phyloP scores from a whole-genome alignment of 148 eudicot genomes.

The Persicaria maculosa region DNA sequence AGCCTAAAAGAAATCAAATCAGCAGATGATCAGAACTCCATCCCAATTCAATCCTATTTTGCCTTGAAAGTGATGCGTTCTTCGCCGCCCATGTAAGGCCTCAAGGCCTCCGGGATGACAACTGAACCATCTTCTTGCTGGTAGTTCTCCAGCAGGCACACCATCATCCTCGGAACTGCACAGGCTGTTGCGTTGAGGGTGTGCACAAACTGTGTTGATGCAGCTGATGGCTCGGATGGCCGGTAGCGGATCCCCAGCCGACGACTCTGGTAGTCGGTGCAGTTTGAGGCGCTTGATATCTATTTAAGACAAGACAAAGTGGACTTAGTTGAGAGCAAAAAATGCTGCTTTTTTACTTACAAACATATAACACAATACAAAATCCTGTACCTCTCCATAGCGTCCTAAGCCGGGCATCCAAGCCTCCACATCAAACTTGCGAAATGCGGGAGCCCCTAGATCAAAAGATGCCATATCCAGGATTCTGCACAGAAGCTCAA shows the following conservation, averaged over 20 bases:
- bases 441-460: constrained; percentile 90
- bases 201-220: constrained; percentile 73
- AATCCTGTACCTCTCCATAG: constrained; percentile 68
- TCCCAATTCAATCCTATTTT: constrained; percentile 15
- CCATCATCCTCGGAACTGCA: constrained; percentile 89
- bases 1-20: not conserved
- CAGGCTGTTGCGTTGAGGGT: constrained; percentile 92
- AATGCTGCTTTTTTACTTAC: not conserved
- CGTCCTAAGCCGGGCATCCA: constrained; percentile 98
- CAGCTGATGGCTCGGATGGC: constrained; percentile 37
- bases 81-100: constrained; percentile 88
- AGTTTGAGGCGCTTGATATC: constrained; percentile 95
- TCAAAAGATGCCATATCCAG: constrained; percentile 88
- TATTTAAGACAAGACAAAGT: constrained; percentile 15
- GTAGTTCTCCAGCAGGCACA: constrained; percentile 85
- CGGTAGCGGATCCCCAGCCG: constrained; percentile 78
- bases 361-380: not conserved
- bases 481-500: constrained; percentile 40
- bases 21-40: not conserved
- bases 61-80: constrained; percentile 39
- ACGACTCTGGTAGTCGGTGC: constrained; percentile 92
- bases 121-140: constrained; percentile 89
- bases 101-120: constrained; percentile 58
- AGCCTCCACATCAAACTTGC: constrained; percentile 91
- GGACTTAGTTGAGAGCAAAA: not conserved